Conservation (phyloP, 768 basidiomycete genomes). For the Kwoniella mangroviensis region DNA sequence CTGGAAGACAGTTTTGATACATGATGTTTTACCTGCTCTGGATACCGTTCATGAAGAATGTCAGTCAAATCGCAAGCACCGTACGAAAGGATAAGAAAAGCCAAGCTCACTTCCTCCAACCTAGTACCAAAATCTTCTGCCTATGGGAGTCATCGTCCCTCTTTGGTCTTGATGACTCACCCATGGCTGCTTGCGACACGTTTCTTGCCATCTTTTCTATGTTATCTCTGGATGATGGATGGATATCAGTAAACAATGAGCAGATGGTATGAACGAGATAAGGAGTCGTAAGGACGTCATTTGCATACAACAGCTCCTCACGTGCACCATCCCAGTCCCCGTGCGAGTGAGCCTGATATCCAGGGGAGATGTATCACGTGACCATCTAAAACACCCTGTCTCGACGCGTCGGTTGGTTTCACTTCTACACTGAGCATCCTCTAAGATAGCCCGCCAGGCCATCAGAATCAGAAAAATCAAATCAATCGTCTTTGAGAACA, state of each 20-base stretch:
- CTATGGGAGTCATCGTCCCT: conserved; percentile 35
- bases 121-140: conserved; percentile 52
- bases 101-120: conserved; percentile 51
- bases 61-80: conserved; percentile 9
- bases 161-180: conserved; percentile 42
- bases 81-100: neutral
- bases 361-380: neutral
- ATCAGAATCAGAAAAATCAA: neutral
- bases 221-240: no score
- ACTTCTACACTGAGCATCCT: neutral
- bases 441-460: neutral
- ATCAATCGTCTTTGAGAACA: neutral
- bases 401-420: neutral
- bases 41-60: neutral
- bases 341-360: conserved; percentile 1
- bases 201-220: conserved; percentile 1
- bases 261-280: neutral
- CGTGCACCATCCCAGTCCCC: neutral
- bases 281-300: conserved; percentile 1
- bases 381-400: neutral
- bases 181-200: conserved; percentile 1
- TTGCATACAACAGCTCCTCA: neutral
- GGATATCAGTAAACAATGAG: no score
- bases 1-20: conserved; percentile 89
- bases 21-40: conserved; percentile 91